phyloP scores from a whole-genome alignment of 2,329 filamentous ascomycete genomes.

The Escovopsis sp. region DNA sequence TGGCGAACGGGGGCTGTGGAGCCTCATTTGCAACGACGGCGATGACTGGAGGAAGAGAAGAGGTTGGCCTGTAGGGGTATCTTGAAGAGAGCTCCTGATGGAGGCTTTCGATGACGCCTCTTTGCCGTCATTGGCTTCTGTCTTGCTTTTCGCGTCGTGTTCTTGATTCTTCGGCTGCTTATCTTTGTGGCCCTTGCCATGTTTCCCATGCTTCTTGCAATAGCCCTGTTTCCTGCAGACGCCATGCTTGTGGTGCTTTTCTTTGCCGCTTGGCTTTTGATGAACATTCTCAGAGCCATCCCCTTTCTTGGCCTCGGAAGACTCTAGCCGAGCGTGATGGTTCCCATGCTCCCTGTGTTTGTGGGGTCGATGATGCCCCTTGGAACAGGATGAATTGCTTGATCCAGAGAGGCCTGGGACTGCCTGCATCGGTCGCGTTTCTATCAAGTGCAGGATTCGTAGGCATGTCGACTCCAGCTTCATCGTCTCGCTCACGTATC shows the following conservation, averaged over 20 bases:
- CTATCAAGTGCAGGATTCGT: slow-evolving; percentile 10
- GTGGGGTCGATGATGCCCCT: neutral
- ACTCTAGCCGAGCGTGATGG: no score
- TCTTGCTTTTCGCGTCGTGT: no score
- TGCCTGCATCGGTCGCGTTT: slow-evolving; percentile 1
- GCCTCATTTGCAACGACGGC: neutral
- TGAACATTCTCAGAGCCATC: no score
- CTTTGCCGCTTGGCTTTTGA: no score
- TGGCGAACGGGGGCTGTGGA: slow-evolving; percentile 4
- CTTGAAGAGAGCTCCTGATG: slow-evolving; percentile 4
- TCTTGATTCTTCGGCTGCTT: no score
- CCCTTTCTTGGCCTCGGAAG: no score
- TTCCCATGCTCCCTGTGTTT: neutral
- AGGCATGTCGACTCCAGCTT: slow-evolving; percentile 20
- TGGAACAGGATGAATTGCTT: neutral
- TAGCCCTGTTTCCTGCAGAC: no score
- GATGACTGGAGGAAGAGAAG: slow-evolving; percentile 1
- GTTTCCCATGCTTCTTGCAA: no score
- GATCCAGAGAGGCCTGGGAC: neutral
- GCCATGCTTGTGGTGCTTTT: no score
- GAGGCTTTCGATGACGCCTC: neutral
- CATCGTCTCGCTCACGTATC: slow-evolving; percentile 20
- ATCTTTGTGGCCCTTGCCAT: no score
- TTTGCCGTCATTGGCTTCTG: no score
- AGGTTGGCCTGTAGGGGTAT: slow-evolving; percentile 5